Evolutionary conservation across 495 filamentous ascomycete species (phyloP).

Genomic region (Penicillium psychrofluorescens): DNA sequence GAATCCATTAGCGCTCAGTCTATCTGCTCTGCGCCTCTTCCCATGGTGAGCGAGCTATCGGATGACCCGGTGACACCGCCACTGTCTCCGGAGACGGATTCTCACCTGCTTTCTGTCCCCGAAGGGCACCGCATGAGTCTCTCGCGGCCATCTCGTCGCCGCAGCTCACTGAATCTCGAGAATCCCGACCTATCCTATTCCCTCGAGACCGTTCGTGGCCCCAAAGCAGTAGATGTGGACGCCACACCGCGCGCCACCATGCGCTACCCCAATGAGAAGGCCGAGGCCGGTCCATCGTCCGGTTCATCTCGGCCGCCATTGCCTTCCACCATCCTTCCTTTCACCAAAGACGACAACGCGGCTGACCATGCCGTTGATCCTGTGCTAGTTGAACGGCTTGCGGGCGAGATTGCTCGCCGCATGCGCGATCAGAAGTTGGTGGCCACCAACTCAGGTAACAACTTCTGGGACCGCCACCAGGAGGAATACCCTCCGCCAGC

Average conservation of each 20-base stretch:
- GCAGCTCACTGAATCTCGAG: conserved; percentile 12
- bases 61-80: conserved; percentile 44
- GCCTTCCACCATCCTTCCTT: conserved; percentile 31
- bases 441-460: conserved; percentile 23
- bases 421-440: conserved; percentile 65
- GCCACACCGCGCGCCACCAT: conserved; percentile 29
- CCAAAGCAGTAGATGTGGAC: conserved; percentile 24
- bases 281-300: conserved; percentile 22
- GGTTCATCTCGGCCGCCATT: conserved; percentile 18
- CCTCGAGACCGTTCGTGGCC: conserved; percentile 12
- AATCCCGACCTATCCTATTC: conserved; percentile 23
- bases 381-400: conserved; percentile 86
- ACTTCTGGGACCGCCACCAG: conserved; percentile 33
- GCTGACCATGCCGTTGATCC: conserved; percentile 63
- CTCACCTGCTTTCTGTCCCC: conserved; percentile 29
- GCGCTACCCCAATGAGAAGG: conserved; percentile 20
- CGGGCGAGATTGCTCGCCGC: conserved; percentile 77
- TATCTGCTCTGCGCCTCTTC: conserved; percentile 36
- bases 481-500: conserved; percentile 39
- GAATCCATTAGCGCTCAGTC: conserved; percentile 32
- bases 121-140: conserved; percentile 32
- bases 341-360: conserved; percentile 22
- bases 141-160: conserved; percentile 18
- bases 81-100: conserved; percentile 24
- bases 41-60: conserved; percentile 29